Base-by-base conservation (phyloP, 208 protist species). In the Crithidia sp. region DNA sequence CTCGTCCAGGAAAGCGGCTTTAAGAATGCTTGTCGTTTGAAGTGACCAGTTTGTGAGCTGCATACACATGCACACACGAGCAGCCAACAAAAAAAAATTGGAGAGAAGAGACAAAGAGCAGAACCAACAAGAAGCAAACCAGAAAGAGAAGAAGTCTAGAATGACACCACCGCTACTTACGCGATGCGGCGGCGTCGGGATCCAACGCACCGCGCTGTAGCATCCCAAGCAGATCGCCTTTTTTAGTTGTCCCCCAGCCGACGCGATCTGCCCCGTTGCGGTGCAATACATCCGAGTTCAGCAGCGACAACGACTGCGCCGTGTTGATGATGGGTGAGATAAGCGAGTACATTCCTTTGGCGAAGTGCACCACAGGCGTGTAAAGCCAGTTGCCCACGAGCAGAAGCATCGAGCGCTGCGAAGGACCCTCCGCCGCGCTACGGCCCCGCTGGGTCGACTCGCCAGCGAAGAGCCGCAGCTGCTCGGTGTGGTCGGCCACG, bases 401-500 rank as follows among this genome's bases (percentile, higher is more conserved):
- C 44, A 90, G 73, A 37, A 94, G 71, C 36, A 89, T 45, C 28
- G 81, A 85, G 61, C 81, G 72, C 50, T 81, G 66, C 40, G 71
- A 57, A 37, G 36, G 55, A 6, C 58, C 47, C 37, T 52, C 37
- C 6, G 28, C 50, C 5, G 62, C 64, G 2, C 43, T 45, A 4
- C 73, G 69, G 58, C 82, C 75, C 17, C 80, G 84, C 52, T 76
- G 81, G n/a, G 67, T 84, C 2, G 86, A 86, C 68, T 95, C 89
- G n/a, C 81, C 83, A 13, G 83, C 92, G 63, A 95, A 95, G 41
- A 95, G 79, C 12, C 89, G 87, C 40, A 96, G 82, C 77, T 94
- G 89, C 73, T 96, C 92, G 6, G 87, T 94, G 77, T 96, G 92
- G 61, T 93, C 88, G 8, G 92, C 79, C 2, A 96, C 85, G 53